A percentile compares a stretch with the other conserved stretches of the same genome.
phyloP scores from a whole-genome alignment of 1,284 basidiomycete species.

The Coniferiporia sulphurascens region DNA sequence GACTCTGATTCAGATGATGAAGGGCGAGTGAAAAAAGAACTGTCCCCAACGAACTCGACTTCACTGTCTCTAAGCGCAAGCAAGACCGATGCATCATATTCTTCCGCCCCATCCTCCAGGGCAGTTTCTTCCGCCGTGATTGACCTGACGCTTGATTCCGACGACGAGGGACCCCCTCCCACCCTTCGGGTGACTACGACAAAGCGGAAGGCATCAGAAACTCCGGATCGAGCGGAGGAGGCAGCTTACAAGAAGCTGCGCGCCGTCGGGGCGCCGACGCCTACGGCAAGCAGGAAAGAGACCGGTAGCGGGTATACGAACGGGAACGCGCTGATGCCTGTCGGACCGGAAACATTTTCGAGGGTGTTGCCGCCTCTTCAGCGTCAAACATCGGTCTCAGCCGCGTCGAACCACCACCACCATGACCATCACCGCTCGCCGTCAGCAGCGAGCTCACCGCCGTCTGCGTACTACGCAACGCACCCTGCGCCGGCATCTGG shows the following conservation, averaged over 20 bases:
- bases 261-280: background rate
- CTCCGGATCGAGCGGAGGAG: conserved; percentile 25
- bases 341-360: background rate
- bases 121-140: conserved; percentile 49
- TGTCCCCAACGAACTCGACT: conserved; percentile 54
- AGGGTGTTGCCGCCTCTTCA: conserved; percentile 1
- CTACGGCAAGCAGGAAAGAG: background rate
- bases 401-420: background rate
- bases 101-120: conserved; percentile 21
- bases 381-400: conserved; percentile 4
- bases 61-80: conserved; percentile 29
- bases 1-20: conserved; percentile 77
- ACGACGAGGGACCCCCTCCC: conserved; percentile 48
- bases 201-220: conserved; percentile 55
- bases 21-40: conserved; percentile 64
- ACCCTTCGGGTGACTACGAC: conserved; percentile 26
- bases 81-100: conserved; percentile 22
- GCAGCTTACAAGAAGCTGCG: conserved; percentile 6
- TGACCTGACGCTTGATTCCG: conserved; percentile 74
- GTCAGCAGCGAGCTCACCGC: background rate
- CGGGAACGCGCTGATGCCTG: background rate
- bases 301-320: background rate
- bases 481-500: background rate
- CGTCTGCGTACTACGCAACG: background rate
- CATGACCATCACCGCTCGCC: background rate